Base-by-base conservation (phyloP, 768 basidiomycete genomes). In the Albatrellus ellisii region DNA sequence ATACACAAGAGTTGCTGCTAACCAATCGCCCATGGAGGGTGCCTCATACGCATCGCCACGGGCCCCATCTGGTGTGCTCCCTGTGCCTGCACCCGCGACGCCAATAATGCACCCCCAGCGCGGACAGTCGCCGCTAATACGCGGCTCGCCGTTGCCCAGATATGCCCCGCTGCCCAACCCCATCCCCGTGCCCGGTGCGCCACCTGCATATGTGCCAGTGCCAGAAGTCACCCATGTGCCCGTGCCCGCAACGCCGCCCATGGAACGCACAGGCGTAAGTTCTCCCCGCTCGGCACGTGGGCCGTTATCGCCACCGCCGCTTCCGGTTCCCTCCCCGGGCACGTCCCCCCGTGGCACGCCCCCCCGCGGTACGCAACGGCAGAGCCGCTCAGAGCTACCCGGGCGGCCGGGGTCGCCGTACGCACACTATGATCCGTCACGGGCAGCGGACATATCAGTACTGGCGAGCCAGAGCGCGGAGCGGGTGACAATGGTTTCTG, bases 381-480 rank as follows among this genome's bases (percentile, higher is more conserved):
- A 25, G 40, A 48, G 21, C 43, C 40, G 12, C n/a, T 48, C 49
- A 9, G 32, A 48, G 38, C 49, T 21, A 21, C 34, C 49, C 10
- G 46, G 43, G 33, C 42, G 32, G 6, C 49, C 33, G 21, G 41
- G 43, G 24, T 50, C 49, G n/a, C 41, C 43, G 6, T 50, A 48
- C 27, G 34, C 6, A 21, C 49, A 26, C 22, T 50, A 50, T 38
- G 17, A 48, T 38, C 49, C 49, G 40, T 29, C 17, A 9, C 1
- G 14, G 34, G 49, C 48, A 6, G 43, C 47, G 26, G 41, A 50
- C 39, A 50, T 50, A 25, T 32, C 49, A 10, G 33, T 18, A 8
- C 37, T 50, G 8, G 49, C 47, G 28, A 48, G 34, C 9, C 33
- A 42, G 27, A 48, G 44, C 39, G 36, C 34, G 4, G 46, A 47